These are phyloP conservation scores for Xylariaceae sp. DNA, from an alignment of 2,329 filamentous ascomycete genomes.

Conservation along the genomic window DNA sequence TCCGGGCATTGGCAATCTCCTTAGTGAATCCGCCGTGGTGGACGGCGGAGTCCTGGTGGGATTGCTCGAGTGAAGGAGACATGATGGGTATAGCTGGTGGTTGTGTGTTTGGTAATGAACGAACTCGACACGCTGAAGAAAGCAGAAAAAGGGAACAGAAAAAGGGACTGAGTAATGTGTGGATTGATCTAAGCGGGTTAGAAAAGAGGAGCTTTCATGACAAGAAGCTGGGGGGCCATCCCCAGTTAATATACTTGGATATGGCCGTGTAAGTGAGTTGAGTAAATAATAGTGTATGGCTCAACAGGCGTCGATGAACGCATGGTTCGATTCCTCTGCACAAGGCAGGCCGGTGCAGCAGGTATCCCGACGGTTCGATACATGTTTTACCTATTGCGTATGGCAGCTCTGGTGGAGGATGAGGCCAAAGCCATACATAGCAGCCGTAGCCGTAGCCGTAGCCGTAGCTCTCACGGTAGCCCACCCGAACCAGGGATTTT, in stretches of 20 bases:
- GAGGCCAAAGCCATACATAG: slow-evolving; percentile 3
- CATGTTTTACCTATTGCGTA: not conserved
- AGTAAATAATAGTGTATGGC: not conserved
- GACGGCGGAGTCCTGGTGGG: slow-evolving; percentile 25
- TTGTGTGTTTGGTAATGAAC: slow-evolving; percentile 28
- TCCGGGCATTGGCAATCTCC: slow-evolving; percentile 31
- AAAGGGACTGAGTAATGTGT: slow-evolving; percentile 3
- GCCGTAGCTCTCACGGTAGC: not conserved
- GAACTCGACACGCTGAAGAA: slow-evolving; percentile 33
- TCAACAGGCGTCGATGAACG: not conserved
- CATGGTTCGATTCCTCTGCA: not conserved
- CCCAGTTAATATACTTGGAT: slow-evolving; percentile 11
- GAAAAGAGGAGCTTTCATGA: not conserved
- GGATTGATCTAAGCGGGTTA: not conserved
- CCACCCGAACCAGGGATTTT: not conserved
- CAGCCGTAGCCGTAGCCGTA: too few relatives aligned
- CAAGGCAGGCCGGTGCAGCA: not conserved
- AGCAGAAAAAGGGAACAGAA: slow-evolving; percentile 21
- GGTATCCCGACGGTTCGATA: slow-evolving; percentile 2
- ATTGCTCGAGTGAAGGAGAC: slow-evolving; percentile 19
- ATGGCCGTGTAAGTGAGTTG: too few relatives aligned
- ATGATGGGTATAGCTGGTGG: slow-evolving; percentile 14
- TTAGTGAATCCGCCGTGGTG: slow-evolving; percentile 33
- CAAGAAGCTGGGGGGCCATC: slow-evolving; percentile 9
- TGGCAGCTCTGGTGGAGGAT: not conserved